Evolutionary conservation across 2,329 filamentous ascomycete genomes (phyloP), one percentile per base, ranked within the genome.

Genomic region (Fusarium stilboides): DNA sequence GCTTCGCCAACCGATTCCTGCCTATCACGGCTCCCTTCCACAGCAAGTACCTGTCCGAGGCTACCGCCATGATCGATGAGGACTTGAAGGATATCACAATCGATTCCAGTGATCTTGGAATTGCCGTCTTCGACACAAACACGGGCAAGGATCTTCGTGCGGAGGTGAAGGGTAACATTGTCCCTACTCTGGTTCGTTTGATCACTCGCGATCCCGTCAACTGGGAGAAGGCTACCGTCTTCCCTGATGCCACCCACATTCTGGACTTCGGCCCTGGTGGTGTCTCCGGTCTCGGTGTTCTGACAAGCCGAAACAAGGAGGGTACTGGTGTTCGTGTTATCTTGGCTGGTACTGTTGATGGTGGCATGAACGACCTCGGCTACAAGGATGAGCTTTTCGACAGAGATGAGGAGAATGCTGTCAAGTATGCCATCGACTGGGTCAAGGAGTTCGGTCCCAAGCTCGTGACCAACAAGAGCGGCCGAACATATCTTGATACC

Each of bases 231-330:
- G 94, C 96, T 1, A 99, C 96, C 1, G 88, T 92, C 56, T 98
- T 99, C 85, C 91, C 93, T 5, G 87, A 89, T 22, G 96, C 96
- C 20, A 98, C 95, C 5, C 96, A 99, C 79, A 93, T 99, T 58
- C 84, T 99, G 53, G 96, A 99, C 82, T 98, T 99, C 74, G 96
- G 97, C 46, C 96, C 96, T 22, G 96, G 96, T 76, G 97, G 96
- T 67, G 96, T 98, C 70, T 99, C 96, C 24, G 97, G 97, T 69
- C 90, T 99, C 22, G 97, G 96, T 77, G 93, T 97, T 45, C 85
- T 99, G 69, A 99, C 96, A 60, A 98, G 97, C 86, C 93, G 96
- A 75, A 99, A 98, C 87, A 99, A 99, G 85, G 97, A 99, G 80
- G 96, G 96, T 68, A 98, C 94, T 60, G 96, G 96, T 75, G 96